Percentiles rank a stretch among this genome's conserved stretches.
Evolutionary conservation across 768 basidiomycete genomes (phyloP).

Genomic region (Lentinula detonsa): DNA sequence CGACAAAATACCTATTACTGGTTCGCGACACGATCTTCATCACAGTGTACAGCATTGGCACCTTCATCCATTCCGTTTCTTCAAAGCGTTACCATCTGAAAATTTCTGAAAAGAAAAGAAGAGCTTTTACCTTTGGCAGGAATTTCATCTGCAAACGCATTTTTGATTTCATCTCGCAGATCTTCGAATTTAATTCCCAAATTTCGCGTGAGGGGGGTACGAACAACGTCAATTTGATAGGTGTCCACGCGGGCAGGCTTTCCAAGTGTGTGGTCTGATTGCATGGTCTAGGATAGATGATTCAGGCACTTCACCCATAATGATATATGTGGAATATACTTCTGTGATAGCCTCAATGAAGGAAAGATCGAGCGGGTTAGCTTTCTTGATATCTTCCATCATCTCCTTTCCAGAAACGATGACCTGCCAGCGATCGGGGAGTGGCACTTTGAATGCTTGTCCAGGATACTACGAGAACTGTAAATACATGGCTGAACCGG

Average conservation of each 20-base stretch:
- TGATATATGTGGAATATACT: background rate
- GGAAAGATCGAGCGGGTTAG: conserved; percentile 22
- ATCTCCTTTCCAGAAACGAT: conserved; percentile 22
- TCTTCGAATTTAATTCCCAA: conserved; percentile 5
- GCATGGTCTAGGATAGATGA: background rate
- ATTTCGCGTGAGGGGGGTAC: conserved; percentile 7
- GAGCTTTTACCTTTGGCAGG: conserved; percentile 1
- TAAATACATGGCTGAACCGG: background rate
- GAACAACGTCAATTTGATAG: conserved; percentile 7
- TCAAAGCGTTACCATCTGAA: background rate
- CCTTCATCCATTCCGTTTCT: conserved; percentile 6
- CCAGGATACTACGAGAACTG: background rate
- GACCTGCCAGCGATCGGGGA: conserved; percentile 23
- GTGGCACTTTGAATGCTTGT: conserved; percentile 16
- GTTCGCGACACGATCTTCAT: conserved; percentile 7
- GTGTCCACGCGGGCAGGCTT: background rate
- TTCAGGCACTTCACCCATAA: too few species aligned
- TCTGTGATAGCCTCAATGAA: conserved; percentile 7
- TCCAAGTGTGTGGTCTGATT: conserved; percentile 6
- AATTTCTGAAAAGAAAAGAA: background rate
- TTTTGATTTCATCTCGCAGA: conserved; percentile 8
- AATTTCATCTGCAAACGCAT: conserved; percentile 7
- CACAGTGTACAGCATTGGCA: conserved; percentile 3
- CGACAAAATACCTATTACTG: conserved; percentile 10
- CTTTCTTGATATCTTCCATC: conserved; percentile 27